A percentile compares a stretch with the other conserved stretches of the same genome.
These are phyloP conservation scores for Penicillium olsonii DNA, from an alignment of 2,329 filamentous ascomycete genomes.

Conservation along the genomic window DNA sequence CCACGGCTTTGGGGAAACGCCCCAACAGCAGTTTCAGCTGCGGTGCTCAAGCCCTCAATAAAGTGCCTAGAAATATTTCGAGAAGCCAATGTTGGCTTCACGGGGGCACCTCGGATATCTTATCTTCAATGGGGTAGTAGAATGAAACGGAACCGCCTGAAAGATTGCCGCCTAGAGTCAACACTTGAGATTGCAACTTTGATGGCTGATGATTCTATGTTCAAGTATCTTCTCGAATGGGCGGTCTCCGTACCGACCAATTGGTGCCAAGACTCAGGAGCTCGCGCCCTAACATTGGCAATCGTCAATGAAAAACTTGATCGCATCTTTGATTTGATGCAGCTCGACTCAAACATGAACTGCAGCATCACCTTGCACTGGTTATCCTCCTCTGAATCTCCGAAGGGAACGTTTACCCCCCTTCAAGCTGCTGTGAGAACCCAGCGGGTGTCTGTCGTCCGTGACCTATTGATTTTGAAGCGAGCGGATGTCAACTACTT, in stretches of 20 bases:
- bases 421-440: slow-evolving; percentile 3
- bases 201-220: too few species aligned
- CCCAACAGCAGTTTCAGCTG: slow-evolving; percentile 5
- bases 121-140: neutral
- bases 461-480: neutral
- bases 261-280: too few species aligned
- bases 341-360: neutral
- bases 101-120: slow-evolving; percentile 10
- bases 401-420: slow-evolving; percentile 1
- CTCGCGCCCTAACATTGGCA: too few species aligned
- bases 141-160: too few species aligned
- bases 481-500: slow-evolving; percentile 5
- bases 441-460: neutral
- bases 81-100: slow-evolving; percentile 7
- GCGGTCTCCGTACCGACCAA: too few species aligned
- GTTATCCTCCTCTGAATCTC: slow-evolving; percentile 5
- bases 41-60: neutral
- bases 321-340: too few species aligned
- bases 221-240: too few species aligned
- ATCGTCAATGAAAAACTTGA: too few species aligned
- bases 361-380: neutral
- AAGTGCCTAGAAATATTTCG: neutral
- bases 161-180: neutral
- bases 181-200: slow-evolving; percentile 4
- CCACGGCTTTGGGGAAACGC: slow-evolving; percentile 7